phyloP scores from a whole-genome alignment of 2,329 filamentous ascomycete genomes.

The Colletotrichum brevisporum region DNA sequence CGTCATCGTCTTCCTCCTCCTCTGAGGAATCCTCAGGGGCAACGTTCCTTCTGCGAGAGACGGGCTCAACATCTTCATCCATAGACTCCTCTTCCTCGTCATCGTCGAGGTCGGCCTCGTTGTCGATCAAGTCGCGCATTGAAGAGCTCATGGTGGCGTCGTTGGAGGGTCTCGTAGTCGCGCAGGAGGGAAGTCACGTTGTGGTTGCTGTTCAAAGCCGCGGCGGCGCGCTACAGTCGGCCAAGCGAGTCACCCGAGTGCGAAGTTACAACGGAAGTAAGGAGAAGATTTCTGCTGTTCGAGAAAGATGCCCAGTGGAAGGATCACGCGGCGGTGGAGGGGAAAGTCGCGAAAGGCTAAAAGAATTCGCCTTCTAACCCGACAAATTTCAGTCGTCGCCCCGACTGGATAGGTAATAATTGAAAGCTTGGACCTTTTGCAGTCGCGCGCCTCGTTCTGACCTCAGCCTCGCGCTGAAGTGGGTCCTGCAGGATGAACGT shows the following conservation, averaged over 20 bases:
- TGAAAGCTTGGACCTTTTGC: slow-evolving; percentile 39
- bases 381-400: slow-evolving; percentile 36
- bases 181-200: slow-evolving; percentile 14
- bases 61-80: slow-evolving; percentile 78
- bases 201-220: background rate
- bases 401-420: slow-evolving; percentile 27
- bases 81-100: slow-evolving; percentile 89
- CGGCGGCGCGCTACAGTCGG: background rate
- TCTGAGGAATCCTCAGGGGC: slow-evolving; percentile 87
- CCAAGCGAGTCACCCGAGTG: too few relatives aligned
- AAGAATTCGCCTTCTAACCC: slow-evolving; percentile 23
- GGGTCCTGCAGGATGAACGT: background rate
- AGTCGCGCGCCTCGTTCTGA: slow-evolving; percentile 22
- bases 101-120: slow-evolving; percentile 87
- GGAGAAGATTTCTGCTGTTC: background rate
- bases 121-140: slow-evolving; percentile 85
- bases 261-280: background rate
- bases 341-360: slow-evolving; percentile 14
- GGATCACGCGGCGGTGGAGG: background rate
- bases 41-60: slow-evolving; percentile 53
- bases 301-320: background rate
- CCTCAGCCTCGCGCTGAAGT: slow-evolving; percentile 30
- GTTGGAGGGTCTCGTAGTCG: slow-evolving; percentile 8
- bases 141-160: slow-evolving; percentile 67
- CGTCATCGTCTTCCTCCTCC: slow-evolving; percentile 93